A percentile compares a stretch with the other conserved stretches of the same genome.
Evolutionary conservation across 441 rosid genomes (phyloP).

Genomic region (Hura crepitans): DNA sequence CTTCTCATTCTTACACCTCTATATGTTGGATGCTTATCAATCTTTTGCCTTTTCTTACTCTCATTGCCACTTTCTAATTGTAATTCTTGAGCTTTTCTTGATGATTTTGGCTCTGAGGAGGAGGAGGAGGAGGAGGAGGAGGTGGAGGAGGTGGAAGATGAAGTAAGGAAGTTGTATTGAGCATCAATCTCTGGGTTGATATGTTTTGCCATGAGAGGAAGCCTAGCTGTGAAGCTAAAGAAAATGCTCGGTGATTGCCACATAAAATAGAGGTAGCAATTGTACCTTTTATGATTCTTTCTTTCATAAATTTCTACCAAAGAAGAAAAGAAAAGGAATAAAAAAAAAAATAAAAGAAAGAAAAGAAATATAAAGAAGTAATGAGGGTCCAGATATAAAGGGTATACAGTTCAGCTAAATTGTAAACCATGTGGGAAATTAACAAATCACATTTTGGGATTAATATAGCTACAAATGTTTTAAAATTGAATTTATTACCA

Average conservation of each 20-base stretch:
- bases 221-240: conserved; percentile 23
- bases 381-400: conserved; percentile 24
- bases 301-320: conserved; percentile 8
- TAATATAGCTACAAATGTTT: too few species aligned
- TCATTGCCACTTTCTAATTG: conserved; percentile 14
- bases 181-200: conserved; percentile 47
- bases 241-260: conserved; percentile 27
- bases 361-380: conserved; percentile 19
- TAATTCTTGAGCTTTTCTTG: conserved; percentile 31
- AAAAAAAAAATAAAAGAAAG: conserved; percentile 9
- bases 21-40: conserved; percentile 42
- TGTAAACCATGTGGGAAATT: conserved; percentile 34
- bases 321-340: background rate
- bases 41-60: conserved; percentile 29
- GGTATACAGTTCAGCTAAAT: conserved; percentile 30
- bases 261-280: conserved; percentile 30
- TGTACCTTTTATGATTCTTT: conserved; percentile 37
- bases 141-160: conserved; percentile 29
- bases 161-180: conserved; percentile 23
- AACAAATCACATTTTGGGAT: too few species aligned
- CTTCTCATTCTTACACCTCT: conserved; percentile 68
- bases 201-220: conserved; percentile 35
- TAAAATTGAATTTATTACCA: too few species aligned
- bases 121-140: conserved; percentile 18
- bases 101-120: conserved; percentile 19